Base-by-base conservation (phyloP, 2,329 filamentous ascomycete species). In the Cordyceps cateniannulata region DNA sequence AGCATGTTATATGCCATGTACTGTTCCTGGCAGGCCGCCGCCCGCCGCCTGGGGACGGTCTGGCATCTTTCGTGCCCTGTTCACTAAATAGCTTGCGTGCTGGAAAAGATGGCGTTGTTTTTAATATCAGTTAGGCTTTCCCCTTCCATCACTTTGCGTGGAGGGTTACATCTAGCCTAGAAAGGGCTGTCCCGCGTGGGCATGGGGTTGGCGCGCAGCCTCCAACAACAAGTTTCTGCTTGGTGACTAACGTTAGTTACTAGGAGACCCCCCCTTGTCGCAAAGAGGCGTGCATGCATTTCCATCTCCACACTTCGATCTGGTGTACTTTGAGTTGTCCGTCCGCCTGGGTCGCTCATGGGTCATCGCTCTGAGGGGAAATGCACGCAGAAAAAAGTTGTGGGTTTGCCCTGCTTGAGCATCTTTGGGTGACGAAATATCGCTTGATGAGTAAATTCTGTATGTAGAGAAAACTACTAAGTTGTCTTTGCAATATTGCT, bases 291-390 rank as follows among this genome's bases (percentile, higher is more conserved):
- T 57, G 42, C 54, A 57, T 48, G 54, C 27, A 40, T n/a, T 29
- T 57, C 54, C 54, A 48, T n/a, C 44, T 57, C 54, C 54, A 48
- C 54, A 57, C n/a, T 14, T 22, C 42, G 42, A 57, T 57, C 54
- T 57, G 42, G 38, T 12, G 32, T 38, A 27, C 10, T 55, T 32
- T 35, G 38, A 20, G 52, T 45, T 38, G 50, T 52, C 50, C 50
- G 14, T 40, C 35, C 20, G 20, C 35, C 9, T 53, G 51, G 35
- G 22, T 53, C 35, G 38, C 22, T 24, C 51, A 53, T 53, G 35
- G 51, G 35, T 12, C 51, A 42, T 52, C 22, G 48, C 35, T 53
- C 16, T 27, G 22, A 5, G 38, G 51, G 24, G 18, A 45, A 20
- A 38, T 7, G 29, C 24, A 42, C 22, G 4, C 5, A 14, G 12